Evolutionary conservation across 1,139 yeast species (phyloP), one percentile per base, ranked within the genome.

Genomic region (Taphrina confusa): DNA sequence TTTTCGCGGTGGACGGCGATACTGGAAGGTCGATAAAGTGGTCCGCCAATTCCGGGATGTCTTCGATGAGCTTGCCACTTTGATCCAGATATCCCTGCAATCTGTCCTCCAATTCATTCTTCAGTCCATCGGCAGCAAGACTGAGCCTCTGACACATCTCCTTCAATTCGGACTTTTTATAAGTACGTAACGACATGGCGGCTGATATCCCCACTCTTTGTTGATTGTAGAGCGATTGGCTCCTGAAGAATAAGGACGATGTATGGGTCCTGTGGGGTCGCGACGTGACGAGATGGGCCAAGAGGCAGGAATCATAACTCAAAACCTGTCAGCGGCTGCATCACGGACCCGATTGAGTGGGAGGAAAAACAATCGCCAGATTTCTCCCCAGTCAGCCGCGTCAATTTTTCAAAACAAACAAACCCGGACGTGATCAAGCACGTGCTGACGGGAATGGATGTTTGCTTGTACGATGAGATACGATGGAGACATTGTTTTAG

Each of bases 1-100:
- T 54, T 8, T 37, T 27, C 14, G 58, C 58, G 9, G 58, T 54
- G 39, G 51, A 44, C 5, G 58, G 58, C 36, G 58, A 54, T n/a
- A 42, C 37, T 4, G 58, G 58, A 42, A 37, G 34, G 27, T 56
- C 60, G 37, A 40, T 31, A 40, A 56, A 56, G 18, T 56, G 60
- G 23, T 56, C 60, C 9, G 46, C 46, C 47, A 47, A 22, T 40
- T 46, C 55, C 5, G 54, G 60, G 14, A 40, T 20, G 12, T 56
- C 60, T 20, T 56, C 60, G 23, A 49, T 20, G 3, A 42, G 33
- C 30, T 27, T 14, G 37, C 39, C 51, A 27, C 42, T 37, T 27
- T 16, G 18, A n/a, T 56, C 60, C 44, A 56, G 49, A 22, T 56
- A 56, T 23, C 22, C 20, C 30, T 46, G 51, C 14, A 56, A 25